Evolutionary conservation across 306 rosid species (phyloP).

Genomic region (Corylus americana): DNA sequence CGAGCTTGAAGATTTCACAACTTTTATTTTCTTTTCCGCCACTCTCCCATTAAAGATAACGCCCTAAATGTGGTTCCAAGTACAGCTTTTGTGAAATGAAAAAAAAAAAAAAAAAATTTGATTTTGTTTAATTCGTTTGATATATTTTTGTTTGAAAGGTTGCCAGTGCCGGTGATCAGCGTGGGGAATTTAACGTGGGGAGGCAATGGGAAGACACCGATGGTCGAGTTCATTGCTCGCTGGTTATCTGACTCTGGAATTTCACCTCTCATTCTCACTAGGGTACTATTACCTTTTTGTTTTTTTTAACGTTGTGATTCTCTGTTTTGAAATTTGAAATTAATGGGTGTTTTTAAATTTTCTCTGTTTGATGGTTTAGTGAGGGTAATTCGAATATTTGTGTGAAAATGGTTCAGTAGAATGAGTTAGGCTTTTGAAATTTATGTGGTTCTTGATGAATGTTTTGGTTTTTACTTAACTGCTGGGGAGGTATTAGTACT

Average conservation of each 20-base stretch:
- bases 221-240: conserved; percentile 82
- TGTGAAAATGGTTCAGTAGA: neutral
- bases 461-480: neutral
- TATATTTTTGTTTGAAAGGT: conserved; percentile 36
- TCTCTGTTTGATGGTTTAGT: neutral
- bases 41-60: neutral
- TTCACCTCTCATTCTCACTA: conserved; percentile 72
- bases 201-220: conserved; percentile 94
- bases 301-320: neutral
- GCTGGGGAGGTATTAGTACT: neutral
- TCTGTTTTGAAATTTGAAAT: neutral
- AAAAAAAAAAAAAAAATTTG: no score
- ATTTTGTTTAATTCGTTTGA: neutral
- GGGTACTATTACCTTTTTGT: conserved; percentile 47
- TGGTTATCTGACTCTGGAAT: conserved; percentile 57
- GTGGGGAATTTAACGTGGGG: conserved; percentile 97
- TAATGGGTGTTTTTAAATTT: neutral
- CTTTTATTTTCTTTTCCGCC: neutral
- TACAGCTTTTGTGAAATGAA: neutral
- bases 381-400: neutral
- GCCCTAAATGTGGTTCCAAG: neutral
- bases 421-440: neutral
- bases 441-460: neutral
- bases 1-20: neutral
- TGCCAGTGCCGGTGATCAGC: conserved; percentile 74